These are phyloP conservation scores for Trebouxia gelatinosa DNA, from an alignment of 163 green algal species.

Conservation along the genomic window DNA sequence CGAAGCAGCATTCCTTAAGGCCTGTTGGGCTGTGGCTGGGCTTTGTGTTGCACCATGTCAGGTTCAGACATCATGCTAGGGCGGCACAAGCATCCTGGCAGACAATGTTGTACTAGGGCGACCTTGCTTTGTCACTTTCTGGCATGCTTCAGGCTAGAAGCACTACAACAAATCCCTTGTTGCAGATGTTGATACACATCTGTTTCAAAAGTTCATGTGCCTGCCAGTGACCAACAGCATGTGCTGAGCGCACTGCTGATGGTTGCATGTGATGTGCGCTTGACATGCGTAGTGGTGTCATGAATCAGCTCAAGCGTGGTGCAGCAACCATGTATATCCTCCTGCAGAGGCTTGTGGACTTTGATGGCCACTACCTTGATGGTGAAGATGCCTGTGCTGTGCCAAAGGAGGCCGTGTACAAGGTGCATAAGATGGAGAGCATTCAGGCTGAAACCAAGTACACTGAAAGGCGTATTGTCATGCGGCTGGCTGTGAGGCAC, in stretches of 20 bases:
- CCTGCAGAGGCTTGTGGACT: slow-evolving; percentile 38
- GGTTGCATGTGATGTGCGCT: neutral
- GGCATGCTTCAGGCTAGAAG: neutral
- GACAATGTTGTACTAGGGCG: neutral
- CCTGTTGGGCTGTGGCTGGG: too few relatives aligned
- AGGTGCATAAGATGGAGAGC: slow-evolving; percentile 39
- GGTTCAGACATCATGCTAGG: too few relatives aligned
- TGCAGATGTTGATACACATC: too few relatives aligned
- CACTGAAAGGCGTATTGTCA: slow-evolving; percentile 43
- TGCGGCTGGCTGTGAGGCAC: slow-evolving; percentile 34
- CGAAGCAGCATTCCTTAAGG: neutral
- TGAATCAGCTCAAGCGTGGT: neutral
- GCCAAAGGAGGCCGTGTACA: slow-evolving; percentile 7
- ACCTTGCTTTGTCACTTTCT: neutral
- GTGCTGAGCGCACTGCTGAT: neutral
- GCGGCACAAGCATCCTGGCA: too few relatives aligned
- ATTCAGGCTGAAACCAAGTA: slow-evolving; percentile 50
- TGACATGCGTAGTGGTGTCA: neutral
- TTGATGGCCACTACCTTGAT: slow-evolving; percentile 46
- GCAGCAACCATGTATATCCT: neutral
- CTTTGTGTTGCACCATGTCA: too few relatives aligned
- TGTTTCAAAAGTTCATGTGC: neutral
- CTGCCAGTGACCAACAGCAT: neutral
- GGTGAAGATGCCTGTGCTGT: slow-evolving; percentile 22
- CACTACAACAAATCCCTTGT: too few relatives aligned